A percentile compares a stretch with the other conserved stretches of the same genome.
Conservation (phyloP, 495 filamentous ascomycete species). For the Aspergillus homomorphus region DNA sequence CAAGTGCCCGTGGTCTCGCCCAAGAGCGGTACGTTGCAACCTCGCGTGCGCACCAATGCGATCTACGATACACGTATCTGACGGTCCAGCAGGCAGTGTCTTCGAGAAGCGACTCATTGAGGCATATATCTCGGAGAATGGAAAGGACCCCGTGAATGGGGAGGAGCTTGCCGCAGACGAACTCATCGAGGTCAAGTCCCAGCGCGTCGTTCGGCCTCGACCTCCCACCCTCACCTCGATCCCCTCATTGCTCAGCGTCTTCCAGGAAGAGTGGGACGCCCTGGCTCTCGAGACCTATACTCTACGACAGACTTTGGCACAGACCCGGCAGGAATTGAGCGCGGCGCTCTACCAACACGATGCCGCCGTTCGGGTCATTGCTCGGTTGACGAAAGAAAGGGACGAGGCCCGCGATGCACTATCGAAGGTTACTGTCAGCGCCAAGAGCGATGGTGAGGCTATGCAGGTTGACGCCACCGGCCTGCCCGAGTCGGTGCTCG, state of each 20-base stretch:
- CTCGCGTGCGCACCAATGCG: slow-evolving; percentile 16
- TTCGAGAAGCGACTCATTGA: slow-evolving; percentile 96
- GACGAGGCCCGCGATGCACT: slow-evolving; percentile 94
- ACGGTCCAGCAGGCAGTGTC: slow-evolving; percentile 61
- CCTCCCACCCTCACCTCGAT: slow-evolving; percentile 96
- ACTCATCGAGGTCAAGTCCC: slow-evolving; percentile 79
- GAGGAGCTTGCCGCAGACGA: slow-evolving; percentile 85
- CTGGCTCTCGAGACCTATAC: slow-evolving; percentile 86
- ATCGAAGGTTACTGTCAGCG: slow-evolving; percentile 72
- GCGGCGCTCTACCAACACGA: slow-evolving; percentile 95
- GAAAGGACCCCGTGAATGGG: slow-evolving; percentile 88
- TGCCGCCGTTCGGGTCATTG: slow-evolving; percentile 90
- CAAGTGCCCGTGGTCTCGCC: slow-evolving; percentile 90
- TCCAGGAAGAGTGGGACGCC: slow-evolving; percentile 98
- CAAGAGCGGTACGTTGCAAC: slow-evolving; percentile 72
- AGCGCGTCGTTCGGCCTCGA: slow-evolving; percentile 78
- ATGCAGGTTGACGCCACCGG: slow-evolving; percentile 85
- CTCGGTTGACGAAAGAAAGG: slow-evolving; percentile 78
- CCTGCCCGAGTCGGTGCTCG: slow-evolving; percentile 67
- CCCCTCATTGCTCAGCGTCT: slow-evolving; percentile 90
- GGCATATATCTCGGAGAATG: slow-evolving; percentile 89
- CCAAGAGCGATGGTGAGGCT: slow-evolving; percentile 62
- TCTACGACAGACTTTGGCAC: slow-evolving; percentile 78
- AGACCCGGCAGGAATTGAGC: slow-evolving; percentile 88
- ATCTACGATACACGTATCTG: slow-evolving; percentile 24